Percentiles rank a stretch among this genome's conserved stretches.
Conservation (phyloP, 257 asterid species). For the Scutellaria minor region DNA sequence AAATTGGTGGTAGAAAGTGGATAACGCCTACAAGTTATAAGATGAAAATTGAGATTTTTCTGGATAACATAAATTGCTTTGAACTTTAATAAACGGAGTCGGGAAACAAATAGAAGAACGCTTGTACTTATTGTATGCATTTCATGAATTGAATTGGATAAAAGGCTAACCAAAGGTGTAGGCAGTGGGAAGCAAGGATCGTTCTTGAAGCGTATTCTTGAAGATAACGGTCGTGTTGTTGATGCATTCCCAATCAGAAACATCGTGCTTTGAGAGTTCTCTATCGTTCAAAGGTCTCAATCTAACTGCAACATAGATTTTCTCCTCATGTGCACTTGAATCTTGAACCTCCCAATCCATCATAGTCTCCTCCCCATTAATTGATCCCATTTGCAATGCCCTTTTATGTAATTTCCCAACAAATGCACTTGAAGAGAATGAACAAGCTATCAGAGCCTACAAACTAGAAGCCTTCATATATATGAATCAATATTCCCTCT, state of each 20-base stretch:
- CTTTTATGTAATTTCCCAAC: neutral
- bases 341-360: conserved; percentile 42
- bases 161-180: conserved; percentile 61
- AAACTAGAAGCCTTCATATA: conserved; percentile 21
- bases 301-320: conserved; percentile 80
- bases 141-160: no score
- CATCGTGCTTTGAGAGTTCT: conserved; percentile 63
- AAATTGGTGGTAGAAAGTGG: no score
- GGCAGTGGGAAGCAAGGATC: conserved; percentile 66
- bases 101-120: no score
- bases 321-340: conserved; percentile 76
- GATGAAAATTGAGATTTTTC: no score
- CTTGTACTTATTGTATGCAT: no score
- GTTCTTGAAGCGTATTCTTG: conserved; percentile 65
- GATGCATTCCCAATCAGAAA: conserved; percentile 86
- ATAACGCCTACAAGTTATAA: no score
- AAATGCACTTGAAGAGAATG: conserved; percentile 56
- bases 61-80: no score
- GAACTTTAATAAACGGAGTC: no score
- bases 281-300: conserved; percentile 80
- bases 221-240: conserved; percentile 68
- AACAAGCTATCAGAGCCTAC: no score
- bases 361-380: conserved; percentile 48
- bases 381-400: conserved; percentile 52
- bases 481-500: conserved; percentile 36